Percentiles rank a stretch among this genome's conserved stretches.
Evolutionary conservation across 2,329 filamentous ascomycete genomes (phyloP).

Genomic region (Fusarium nanum): DNA sequence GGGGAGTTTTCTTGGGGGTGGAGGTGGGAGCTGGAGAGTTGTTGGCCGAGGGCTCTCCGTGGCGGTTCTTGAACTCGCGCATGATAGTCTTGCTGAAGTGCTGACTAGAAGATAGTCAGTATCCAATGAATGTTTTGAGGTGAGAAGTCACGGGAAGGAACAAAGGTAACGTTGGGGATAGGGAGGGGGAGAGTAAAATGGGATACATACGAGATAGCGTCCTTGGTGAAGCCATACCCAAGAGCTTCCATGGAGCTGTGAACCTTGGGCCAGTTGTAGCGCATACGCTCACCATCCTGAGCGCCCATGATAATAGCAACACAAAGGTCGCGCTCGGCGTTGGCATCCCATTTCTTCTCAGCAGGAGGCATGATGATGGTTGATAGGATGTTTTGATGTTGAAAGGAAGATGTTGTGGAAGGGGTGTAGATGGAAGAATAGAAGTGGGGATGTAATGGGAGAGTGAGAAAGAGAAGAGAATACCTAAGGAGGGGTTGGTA

Average conservation of each 20-base stretch:
- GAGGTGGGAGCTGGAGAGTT: conserved; percentile 4
- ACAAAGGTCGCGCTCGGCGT: conserved; percentile 55
- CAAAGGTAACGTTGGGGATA: too few relatives aligned
- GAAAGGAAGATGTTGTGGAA: not conserved
- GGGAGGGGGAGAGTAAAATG: not conserved
- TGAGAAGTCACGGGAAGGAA: not conserved
- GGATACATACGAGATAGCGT: conserved; percentile 53
- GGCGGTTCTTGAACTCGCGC: conserved; percentile 50
- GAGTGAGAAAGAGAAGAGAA: not conserved
- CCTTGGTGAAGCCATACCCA: conserved; percentile 53
- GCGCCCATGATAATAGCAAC: conserved; percentile 50
- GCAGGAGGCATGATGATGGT: conserved; percentile 40
- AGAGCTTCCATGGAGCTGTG: conserved; percentile 49
- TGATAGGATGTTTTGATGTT: not conserved
- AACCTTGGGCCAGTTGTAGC: conserved; percentile 52
- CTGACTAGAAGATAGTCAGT: conserved; percentile 47
- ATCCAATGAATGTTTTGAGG: not conserved
- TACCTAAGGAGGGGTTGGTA: too few relatives aligned
- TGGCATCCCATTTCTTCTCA: conserved; percentile 54
- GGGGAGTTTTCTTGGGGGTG: conserved; percentile 37
- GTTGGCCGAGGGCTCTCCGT: conserved; percentile 21
- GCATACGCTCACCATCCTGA: conserved; percentile 42
- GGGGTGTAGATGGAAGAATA: conserved; percentile 5
- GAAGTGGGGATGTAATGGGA: not conserved
- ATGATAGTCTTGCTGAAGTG: conserved; percentile 55